Base-by-base conservation (phyloP, 164 flowering plant species). In the Taxillus chinensis region DNA sequence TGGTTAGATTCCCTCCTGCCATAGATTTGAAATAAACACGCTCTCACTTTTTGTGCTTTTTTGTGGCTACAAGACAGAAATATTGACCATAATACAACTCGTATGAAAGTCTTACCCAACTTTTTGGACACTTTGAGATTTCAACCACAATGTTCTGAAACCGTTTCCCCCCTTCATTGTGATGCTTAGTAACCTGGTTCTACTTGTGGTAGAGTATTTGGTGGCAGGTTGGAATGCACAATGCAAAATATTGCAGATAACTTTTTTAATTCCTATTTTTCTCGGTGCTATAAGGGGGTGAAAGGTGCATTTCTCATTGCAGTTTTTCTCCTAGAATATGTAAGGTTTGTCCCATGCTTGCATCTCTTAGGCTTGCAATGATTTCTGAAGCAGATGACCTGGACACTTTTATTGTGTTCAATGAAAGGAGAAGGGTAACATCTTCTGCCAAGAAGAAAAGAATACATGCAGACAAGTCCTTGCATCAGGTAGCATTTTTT, bases 211-310 rank as follows among this genome's bases (percentile, higher is more conserved):
- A 93, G 98, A 73, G 85, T 88, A 57, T 61, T 74, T 60, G 98
- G 98, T 67, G 98, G 98, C 27, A 83, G 98, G 69, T 73, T 93
- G 71, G 98, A 93, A 55, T 93, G 96, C 73, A 90, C 98, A 9
- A 93, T 93, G 98, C 98, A 93, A 78, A 93, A 86, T 70, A 85
- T 93, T 69, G 98, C 97, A 41, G 98, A 93, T 70, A 82, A 75
- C 68, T 88, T 88, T 70, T 42, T 72, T 51, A 90, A 89, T 66
- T 75, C 75, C 6, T 86, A 66, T 70, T 51, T 83, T 57, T 79
- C 90, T 61, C 85, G 86, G 46, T 67, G 77, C 75, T 75, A 74
- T 69, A 70, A 76, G 46, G 85, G 68, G 61, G 68, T 86, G n/a
- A 84, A 90, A 89, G 95, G 98, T 88, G 63, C 57, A 52, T 58